These are phyloP conservation scores for Scedosporium apiospermum DNA, from an alignment of 2,329 filamentous ascomycete species.

Conservation along the genomic window DNA sequence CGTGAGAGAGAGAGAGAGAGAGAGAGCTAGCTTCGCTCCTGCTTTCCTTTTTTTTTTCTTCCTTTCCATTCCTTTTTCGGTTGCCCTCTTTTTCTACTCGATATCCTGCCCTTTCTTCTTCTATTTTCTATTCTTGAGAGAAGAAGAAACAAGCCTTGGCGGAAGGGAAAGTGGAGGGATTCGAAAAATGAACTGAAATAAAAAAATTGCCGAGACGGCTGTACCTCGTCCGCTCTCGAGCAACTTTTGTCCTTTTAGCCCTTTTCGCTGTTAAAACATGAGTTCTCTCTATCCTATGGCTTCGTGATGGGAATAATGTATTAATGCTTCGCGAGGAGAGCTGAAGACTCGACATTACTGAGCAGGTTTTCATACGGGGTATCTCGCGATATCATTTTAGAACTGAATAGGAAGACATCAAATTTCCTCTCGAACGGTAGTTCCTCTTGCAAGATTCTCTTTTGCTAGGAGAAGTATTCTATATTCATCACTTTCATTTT, in stretches of 20 bases:
- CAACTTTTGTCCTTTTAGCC: too few relatives aligned
- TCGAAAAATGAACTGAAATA: too few relatives aligned
- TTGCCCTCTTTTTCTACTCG: neutral
- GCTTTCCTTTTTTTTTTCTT: neutral
- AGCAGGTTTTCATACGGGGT: neutral
- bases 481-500: neutral
- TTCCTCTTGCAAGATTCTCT: neutral
- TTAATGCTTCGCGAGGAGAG: too few relatives aligned
- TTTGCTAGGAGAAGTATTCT: too few relatives aligned
- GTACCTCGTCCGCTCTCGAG: too few relatives aligned
- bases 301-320: too few relatives aligned
- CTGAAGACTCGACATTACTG: too few relatives aligned
- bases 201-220: too few relatives aligned
- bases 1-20: neutral
- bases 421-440: neutral
- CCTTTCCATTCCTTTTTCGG: neutral
- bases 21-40: neutral
- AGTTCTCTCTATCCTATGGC: too few relatives aligned
- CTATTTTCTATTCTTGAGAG: neutral
- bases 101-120: neutral
- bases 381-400: neutral
- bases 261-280: too few relatives aligned
- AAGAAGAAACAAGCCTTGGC: neutral
- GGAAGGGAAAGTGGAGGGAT: neutral
- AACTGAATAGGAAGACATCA: neutral